Conservation (phyloP, 2,329 filamentous ascomycete genomes). For the Fusarium robinianum region DNA sequence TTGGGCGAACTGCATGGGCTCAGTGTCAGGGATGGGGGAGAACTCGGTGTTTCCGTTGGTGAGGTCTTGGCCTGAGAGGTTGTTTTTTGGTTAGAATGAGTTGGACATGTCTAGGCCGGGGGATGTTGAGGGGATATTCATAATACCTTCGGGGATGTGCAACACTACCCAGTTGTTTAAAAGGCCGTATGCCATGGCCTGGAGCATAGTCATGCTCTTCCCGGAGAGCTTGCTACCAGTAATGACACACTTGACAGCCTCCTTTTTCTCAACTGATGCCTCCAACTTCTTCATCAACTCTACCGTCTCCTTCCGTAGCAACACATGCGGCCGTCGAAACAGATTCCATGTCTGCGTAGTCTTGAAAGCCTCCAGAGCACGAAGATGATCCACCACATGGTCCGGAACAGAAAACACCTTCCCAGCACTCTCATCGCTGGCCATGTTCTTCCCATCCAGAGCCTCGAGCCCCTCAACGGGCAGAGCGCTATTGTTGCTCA, state of each 20-base stretch:
- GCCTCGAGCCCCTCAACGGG: conserved; percentile 71
- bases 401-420: conserved; percentile 72
- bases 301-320: conserved; percentile 79
- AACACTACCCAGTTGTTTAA: conserved; percentile 88
- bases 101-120: not conserved
- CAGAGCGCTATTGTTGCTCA: conserved; percentile 93
- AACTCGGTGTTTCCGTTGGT: conserved; percentile 83
- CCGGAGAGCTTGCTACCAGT: conserved; percentile 76
- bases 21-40: conserved; percentile 64
- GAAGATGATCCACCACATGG: conserved; percentile 74
- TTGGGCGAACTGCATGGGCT: conserved; percentile 71
- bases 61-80: conserved; percentile 69
- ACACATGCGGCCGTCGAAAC: conserved; percentile 78
- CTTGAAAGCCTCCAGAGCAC: conserved; percentile 90
- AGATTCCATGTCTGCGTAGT: conserved; percentile 83
- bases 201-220: conserved; percentile 85
- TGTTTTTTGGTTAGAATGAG: conserved; percentile 9
- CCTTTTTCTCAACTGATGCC: conserved; percentile 54
- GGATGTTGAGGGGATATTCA: not conserved
- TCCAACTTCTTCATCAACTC: conserved; percentile 69
- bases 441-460: conserved; percentile 59
- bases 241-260: conserved; percentile 67
- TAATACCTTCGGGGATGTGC: conserved; percentile 82
- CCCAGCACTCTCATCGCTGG: conserved; percentile 60
- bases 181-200: conserved; percentile 81